These are phyloP conservation scores for Lactarius indigo DNA, from an alignment of 768 basidiomycete genomes.

Conservation along the genomic window DNA sequence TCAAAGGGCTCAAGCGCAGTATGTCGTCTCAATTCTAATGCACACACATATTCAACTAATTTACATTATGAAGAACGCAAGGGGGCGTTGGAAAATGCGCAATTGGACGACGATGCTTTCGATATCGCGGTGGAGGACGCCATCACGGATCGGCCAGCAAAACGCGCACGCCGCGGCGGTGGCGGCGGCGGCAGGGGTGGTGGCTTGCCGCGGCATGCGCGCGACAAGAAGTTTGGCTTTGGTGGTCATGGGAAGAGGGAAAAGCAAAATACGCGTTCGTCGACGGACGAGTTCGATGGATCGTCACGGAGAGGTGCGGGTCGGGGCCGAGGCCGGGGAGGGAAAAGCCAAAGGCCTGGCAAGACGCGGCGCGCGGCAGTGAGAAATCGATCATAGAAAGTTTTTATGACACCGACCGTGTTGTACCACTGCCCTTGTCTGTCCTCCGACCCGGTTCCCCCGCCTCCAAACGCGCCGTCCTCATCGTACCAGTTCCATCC, in stretches of 20 bases:
- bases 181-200: slow-evolving; percentile 9
- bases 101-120: slow-evolving; percentile 62
- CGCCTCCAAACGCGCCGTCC: slow-evolving; percentile 71
- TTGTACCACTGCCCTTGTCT: slow-evolving; percentile 76
- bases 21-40: slow-evolving; percentile 33
- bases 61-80: slow-evolving; percentile 62
- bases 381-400: slow-evolving; percentile 28
- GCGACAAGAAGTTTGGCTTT: slow-evolving; percentile 82
- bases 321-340: slow-evolving; percentile 30
- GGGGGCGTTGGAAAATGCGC: slow-evolving; percentile 67
- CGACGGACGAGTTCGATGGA: slow-evolving; percentile 67
- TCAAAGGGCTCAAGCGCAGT: slow-evolving; percentile 91
- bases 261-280: slow-evolving; percentile 80
- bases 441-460: slow-evolving; percentile 54
- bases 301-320: slow-evolving; percentile 34
- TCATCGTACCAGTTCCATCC: slow-evolving; percentile 81
- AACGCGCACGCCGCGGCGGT: slow-evolving; percentile 40
- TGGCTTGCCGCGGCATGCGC: slow-evolving; percentile 51
- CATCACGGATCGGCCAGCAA: slow-evolving; percentile 67
- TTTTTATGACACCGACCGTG: slow-evolving; percentile 43
- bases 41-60: no score
- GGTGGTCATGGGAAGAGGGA: slow-evolving; percentile 64
- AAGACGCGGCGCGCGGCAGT: slow-evolving; percentile 53
- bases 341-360: slow-evolving; percentile 47
- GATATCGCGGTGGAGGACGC: slow-evolving; percentile 91